Percentiles rank a stretch among this genome's conserved stretches.
phyloP scores from a whole-genome alignment of 73 alveolate species.

The Stentor coeruleus region DNA sequence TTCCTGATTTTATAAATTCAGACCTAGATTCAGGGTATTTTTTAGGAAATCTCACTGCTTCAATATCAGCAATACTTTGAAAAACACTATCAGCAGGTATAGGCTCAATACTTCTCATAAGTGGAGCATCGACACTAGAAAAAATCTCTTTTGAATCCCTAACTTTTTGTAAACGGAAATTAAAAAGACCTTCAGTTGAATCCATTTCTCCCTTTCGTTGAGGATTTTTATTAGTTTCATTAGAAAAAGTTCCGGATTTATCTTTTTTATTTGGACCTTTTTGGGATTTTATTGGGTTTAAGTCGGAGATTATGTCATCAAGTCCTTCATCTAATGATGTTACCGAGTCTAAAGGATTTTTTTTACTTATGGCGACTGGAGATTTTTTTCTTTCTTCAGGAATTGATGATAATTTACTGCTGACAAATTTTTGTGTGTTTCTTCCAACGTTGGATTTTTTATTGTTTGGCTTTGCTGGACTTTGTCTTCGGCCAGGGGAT shows the following conservation, averaged over 20 bases:
- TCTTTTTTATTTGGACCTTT: neutral
- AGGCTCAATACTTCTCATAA: neutral
- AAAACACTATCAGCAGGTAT: neutral
- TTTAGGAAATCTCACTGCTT: neutral
- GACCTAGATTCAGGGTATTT: neutral
- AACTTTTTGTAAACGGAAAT: neutral
- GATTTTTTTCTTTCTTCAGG: neutral
- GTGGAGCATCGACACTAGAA: neutral
- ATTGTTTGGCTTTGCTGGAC: constrained; percentile 42
- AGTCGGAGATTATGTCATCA: constrained; percentile 11
- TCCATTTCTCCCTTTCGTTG: neutral
- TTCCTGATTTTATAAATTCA: constrained; percentile 19
- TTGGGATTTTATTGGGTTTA: too few relatives aligned
- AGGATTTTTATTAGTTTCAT: neutral
- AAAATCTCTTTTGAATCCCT: neutral
- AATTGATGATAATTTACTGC: neutral
- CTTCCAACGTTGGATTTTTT: constrained; percentile 44
- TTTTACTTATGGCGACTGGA: neutral
- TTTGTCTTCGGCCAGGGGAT: constrained; percentile 45
- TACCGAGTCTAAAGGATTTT: neutral
- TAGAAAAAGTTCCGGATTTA: neutral
- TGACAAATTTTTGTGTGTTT: neutral
- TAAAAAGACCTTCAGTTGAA: neutral
- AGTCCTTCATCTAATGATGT: neutral
- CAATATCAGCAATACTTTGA: constrained; percentile 5